Conservation (phyloP, 2,329 filamentous ascomycete genomes). For the Clarireedia paspali region DNA sequence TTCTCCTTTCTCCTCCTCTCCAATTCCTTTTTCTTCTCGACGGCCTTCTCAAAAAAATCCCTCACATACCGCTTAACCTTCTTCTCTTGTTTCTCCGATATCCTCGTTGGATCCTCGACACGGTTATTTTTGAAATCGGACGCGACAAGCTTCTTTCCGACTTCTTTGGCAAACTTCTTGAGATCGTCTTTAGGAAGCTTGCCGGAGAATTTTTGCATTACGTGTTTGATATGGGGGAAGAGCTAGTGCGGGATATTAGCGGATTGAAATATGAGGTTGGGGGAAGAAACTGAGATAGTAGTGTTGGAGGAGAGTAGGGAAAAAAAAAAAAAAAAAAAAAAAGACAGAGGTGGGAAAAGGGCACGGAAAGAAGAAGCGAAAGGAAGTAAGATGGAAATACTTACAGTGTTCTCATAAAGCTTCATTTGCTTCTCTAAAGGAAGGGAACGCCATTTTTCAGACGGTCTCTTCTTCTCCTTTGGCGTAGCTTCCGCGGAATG, state of each 20-base stretch:
- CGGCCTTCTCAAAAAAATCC: constrained; percentile 80
- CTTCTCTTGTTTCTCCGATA: constrained; percentile 69
- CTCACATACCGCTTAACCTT: constrained; percentile 79
- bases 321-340: too few species aligned
- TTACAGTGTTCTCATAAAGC: constrained; percentile 86
- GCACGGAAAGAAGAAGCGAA: background rate
- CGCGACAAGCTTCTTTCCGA: constrained; percentile 81
- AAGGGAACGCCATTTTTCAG: constrained; percentile 63
- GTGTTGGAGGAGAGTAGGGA: background rate
- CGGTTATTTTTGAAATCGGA: constrained; percentile 87
- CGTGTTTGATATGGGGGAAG: constrained; percentile 75
- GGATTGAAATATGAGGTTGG: background rate
- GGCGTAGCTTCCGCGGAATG: constrained; percentile 43
- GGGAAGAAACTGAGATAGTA: constrained; percentile 12
- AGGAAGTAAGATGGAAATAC: constrained; percentile 29
- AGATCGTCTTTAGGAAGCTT: constrained; percentile 76
- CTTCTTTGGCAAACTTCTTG: constrained; percentile 55
- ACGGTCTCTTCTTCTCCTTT: constrained; percentile 49
- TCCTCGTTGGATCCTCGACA: constrained; percentile 72
- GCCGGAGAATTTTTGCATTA: constrained; percentile 79
- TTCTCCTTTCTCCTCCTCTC: constrained; percentile 58
- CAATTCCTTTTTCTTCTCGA: constrained; percentile 62
- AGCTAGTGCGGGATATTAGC: constrained; percentile 37
- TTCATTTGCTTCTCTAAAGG: constrained; percentile 86
- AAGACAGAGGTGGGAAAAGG: background rate